Percentiles rank a stretch among this genome's conserved stretches.
Conservation (phyloP, 2,329 filamentous ascomycete genomes). For the Calycina herbarum region DNA sequence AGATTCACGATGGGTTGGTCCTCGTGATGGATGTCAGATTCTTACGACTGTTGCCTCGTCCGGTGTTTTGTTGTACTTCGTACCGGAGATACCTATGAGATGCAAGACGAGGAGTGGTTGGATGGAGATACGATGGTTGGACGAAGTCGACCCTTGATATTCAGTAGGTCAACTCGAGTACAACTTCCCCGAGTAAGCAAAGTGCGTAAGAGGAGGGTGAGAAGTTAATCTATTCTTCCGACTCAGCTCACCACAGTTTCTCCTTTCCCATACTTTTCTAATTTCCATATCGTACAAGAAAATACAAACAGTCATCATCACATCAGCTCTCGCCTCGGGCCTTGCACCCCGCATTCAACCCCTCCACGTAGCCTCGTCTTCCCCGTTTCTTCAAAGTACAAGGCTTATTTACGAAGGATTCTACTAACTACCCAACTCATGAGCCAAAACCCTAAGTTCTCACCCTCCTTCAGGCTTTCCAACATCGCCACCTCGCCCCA, state of each 20-base stretch:
- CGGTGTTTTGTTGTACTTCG: background rate
- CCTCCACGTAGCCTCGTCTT: background rate
- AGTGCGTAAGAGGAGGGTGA: slow-evolving; percentile 1
- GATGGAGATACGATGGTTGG: background rate
- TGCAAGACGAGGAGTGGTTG: background rate
- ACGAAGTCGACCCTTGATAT: background rate
- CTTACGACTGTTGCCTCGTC: slow-evolving; percentile 1
- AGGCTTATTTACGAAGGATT: no score
- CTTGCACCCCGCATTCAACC: background rate
- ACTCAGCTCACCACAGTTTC: background rate
- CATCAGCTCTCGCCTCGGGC: background rate
- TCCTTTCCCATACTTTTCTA: background rate
- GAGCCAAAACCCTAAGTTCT: no score
- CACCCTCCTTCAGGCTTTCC: no score
- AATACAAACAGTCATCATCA: background rate
- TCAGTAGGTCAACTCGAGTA: background rate
- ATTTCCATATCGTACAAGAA: background rate
- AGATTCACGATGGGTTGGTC: background rate
- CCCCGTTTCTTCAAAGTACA: background rate
- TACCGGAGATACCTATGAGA: background rate
- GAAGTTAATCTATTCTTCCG: background rate
- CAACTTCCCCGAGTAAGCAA: background rate
- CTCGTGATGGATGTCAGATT: background rate
- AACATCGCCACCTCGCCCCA: no score
- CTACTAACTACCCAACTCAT: no score